Percentiles rank a stretch among this genome's conserved stretches.
Conservation (phyloP, 2,329 filamentous ascomycete species). For the Teratosphaeria destructans region DNA sequence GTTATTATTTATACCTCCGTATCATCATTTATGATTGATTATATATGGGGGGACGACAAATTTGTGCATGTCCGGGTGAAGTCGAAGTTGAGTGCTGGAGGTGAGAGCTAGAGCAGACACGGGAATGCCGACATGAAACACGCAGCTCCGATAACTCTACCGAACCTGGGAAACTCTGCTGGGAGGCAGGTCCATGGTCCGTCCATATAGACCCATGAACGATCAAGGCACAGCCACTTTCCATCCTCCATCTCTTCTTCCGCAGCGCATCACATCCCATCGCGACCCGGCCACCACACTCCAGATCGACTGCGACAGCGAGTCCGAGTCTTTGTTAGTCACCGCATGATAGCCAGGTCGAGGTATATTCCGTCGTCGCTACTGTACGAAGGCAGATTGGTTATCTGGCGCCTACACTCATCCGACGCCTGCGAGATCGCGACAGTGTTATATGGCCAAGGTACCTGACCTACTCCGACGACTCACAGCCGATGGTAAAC, state of each 20-base stretch:
- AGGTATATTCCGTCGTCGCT: background rate
- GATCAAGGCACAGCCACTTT: background rate
- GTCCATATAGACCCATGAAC: too few relatives aligned
- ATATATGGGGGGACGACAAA: background rate
- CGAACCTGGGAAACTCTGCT: background rate
- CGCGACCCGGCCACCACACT: too few relatives aligned
- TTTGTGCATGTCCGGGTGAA: background rate
- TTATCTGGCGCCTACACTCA: background rate
- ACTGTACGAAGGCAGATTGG: background rate
- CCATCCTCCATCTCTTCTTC: background rate
- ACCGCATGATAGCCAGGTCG: background rate
- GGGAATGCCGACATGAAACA: background rate
- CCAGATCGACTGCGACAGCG: too few relatives aligned
- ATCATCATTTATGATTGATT: too few relatives aligned
- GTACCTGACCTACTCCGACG: background rate
- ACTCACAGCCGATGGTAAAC: background rate
- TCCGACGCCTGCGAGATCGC: background rate
- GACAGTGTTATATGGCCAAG: background rate
- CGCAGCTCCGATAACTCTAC: background rate
- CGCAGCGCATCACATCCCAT: background rate
- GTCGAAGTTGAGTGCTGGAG: background rate
- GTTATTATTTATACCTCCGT: background rate
- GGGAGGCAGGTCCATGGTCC: background rate
- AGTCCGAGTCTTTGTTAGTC: too few relatives aligned
- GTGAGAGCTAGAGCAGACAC: background rate